Evolutionary conservation across 2,329 filamentous ascomycete species (phyloP).

Genomic region (Beauveria varroae): DNA sequence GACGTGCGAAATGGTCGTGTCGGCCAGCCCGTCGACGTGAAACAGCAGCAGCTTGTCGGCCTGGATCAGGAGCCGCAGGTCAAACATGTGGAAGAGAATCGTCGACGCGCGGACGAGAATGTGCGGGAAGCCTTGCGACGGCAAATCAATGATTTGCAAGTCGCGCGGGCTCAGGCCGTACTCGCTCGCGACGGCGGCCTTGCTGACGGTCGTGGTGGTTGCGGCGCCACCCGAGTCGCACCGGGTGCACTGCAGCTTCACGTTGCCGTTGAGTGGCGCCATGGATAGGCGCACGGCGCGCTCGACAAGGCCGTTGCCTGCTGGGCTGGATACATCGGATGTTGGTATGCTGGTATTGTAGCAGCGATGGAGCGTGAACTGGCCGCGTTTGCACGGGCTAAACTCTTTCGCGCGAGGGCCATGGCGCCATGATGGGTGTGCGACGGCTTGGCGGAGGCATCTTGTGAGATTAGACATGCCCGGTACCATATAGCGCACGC

Average conservation of each 20-base stretch:
- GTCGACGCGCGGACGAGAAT: slow-evolving; percentile 24
- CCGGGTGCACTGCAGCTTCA: slow-evolving; percentile 6
- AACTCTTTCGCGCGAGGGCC: neutral
- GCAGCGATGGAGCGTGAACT: neutral
- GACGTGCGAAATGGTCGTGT: slow-evolving; percentile 1
- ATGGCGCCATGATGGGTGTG: neutral
- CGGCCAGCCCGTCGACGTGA: slow-evolving; percentile 14
- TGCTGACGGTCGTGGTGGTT: slow-evolving; percentile 11
- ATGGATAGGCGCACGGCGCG: neutral
- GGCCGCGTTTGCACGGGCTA: neutral
- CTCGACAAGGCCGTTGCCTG: neutral
- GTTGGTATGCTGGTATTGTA: neutral
- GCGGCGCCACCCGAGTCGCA: slow-evolving; percentile 1
- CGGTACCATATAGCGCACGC: neutral
- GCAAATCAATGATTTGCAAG: slow-evolving; percentile 25
- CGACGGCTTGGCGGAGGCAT: neutral
- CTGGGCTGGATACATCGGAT: neutral
- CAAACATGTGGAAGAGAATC: slow-evolving; percentile 27
- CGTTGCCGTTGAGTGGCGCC: slow-evolving; percentile 8
- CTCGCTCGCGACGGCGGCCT: slow-evolving; percentile 10
- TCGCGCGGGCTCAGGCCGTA: slow-evolving; percentile 20
- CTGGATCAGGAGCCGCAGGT: slow-evolving; percentile 27
- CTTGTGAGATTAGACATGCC: neutral
- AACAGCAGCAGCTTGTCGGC: slow-evolving; percentile 24
- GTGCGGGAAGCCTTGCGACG: slow-evolving; percentile 25